These are phyloP conservation scores for Angophora floribunda DNA, from an alignment of 345 rosid species.

Conservation along the genomic window DNA sequence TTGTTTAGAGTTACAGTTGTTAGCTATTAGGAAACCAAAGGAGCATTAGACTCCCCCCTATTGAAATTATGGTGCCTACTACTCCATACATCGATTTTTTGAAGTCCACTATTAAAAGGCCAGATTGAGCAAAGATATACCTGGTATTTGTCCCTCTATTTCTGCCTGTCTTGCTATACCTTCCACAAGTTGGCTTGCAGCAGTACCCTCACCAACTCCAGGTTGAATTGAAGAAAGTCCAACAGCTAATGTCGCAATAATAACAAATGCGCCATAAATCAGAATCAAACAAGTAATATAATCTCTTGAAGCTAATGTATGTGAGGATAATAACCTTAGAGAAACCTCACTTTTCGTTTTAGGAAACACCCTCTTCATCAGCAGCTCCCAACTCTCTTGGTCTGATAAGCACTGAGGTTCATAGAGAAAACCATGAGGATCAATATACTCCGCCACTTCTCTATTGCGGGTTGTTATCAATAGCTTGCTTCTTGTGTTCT, in stretches of 20 bases:
- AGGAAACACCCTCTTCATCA: constrained; percentile 23
- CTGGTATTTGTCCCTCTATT: neutral
- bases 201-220: neutral
- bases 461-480: constrained; percentile 27
- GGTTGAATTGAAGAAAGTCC: neutral
- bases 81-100: neutral
- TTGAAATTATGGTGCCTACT: neutral
- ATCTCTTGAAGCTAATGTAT: neutral
- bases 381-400: constrained; percentile 31
- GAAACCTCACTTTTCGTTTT: constrained; percentile 12
- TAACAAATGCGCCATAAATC: neutral
- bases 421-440: constrained; percentile 3
- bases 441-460: constrained; percentile 9
- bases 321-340: neutral
- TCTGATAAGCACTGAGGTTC: constrained; percentile 4
- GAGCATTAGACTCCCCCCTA: neutral
- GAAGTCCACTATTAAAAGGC: neutral
- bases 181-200: accelerated
- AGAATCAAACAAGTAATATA: neutral
- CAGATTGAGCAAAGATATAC: neutral
- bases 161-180: neutral
- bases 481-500: constrained; percentile 13
- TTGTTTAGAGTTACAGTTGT: neutral
- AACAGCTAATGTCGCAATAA: neutral
- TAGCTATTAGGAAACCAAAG: neutral